Conservation (phyloP, 2,329 filamentous ascomycete species). For the Alternaria postmessia region DNA sequence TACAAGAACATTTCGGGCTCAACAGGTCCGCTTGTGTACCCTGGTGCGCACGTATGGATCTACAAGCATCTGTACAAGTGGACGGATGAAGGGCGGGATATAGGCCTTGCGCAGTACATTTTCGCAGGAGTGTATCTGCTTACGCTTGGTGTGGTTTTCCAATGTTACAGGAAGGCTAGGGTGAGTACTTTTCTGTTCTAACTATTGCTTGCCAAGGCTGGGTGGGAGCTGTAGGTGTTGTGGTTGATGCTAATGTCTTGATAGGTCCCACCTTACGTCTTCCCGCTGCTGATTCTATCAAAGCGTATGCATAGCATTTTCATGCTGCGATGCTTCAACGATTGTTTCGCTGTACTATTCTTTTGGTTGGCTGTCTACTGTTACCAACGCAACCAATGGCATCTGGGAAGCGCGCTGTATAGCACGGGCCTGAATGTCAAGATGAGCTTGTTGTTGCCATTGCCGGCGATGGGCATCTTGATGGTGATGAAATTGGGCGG, state of each 20-base stretch:
- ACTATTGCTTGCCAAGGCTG: neutral
- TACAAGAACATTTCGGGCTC: conserved; percentile 86
- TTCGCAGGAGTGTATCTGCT: conserved; percentile 83
- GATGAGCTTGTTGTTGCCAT: conserved; percentile 85
- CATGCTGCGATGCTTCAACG: conserved; percentile 92
- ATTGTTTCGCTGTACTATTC: conserved; percentile 85
- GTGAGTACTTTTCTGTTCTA: conserved; percentile 53
- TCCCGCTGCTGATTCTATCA: conserved; percentile 84
- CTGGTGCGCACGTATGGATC: conserved; percentile 90
- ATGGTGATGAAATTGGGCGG: conserved; percentile 78
- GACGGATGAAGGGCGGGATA: conserved; percentile 78
- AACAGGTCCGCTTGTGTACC: conserved; percentile 94
- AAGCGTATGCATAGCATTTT: conserved; percentile 96
- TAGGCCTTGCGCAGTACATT: conserved; percentile 80
- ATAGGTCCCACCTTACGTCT: conserved; percentile 83
- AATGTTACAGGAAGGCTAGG: conserved; percentile 79
- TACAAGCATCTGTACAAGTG: conserved; percentile 81
- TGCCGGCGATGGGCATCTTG: conserved; percentile 81
- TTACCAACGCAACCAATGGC: conserved; percentile 79
- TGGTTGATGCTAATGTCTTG: neutral
- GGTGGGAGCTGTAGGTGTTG: neutral
- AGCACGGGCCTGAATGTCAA: conserved; percentile 87
- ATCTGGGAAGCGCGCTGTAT: conserved; percentile 74
- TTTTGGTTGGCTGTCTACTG: conserved; percentile 83
- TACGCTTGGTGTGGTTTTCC: conserved; percentile 78